Evolutionary conservation across 2,329 filamentous ascomycete genomes (phyloP).

Genomic region (Trichoderma breve): DNA sequence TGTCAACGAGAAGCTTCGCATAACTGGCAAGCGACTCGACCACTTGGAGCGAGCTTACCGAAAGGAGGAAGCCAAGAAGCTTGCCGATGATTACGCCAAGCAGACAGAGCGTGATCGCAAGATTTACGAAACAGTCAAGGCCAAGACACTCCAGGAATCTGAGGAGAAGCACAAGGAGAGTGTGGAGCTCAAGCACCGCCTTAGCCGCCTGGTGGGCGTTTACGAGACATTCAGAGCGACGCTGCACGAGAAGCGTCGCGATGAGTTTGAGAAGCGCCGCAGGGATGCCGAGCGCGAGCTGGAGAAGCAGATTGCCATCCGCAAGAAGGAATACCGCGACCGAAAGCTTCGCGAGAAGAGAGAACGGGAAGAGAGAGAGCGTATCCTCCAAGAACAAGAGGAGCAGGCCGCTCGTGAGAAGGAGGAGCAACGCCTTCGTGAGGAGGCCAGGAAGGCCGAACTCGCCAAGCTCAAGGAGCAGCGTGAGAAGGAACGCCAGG

Average conservation of each 20-base stretch:
- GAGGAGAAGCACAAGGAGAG: constrained; percentile 89
- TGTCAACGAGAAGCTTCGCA: constrained; percentile 82
- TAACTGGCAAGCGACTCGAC: constrained; percentile 93
- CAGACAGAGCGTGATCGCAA: constrained; percentile 77
- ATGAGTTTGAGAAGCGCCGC: constrained; percentile 93
- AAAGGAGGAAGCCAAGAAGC: constrained; percentile 91
- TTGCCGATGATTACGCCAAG: constrained; percentile 77
- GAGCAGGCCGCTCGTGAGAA: constrained; percentile 79
- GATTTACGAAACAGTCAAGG: constrained; percentile 76
- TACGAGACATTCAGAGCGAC: constrained; percentile 83
- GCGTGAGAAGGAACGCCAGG: constrained; percentile 65
- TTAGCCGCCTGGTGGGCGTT: constrained; percentile 75
- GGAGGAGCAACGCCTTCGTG: constrained; percentile 75
- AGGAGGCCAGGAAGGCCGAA: constrained; percentile 75
- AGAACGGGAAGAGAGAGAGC: constrained; percentile 82
- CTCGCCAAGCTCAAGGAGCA: constrained; percentile 66
- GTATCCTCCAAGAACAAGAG: constrained; percentile 75
- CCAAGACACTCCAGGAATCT: constrained; percentile 73
- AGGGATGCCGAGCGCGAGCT: constrained; percentile 90
- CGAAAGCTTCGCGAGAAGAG: constrained; percentile 77
- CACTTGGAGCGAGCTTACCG: constrained; percentile 96
- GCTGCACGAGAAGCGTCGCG: constrained; percentile 81
- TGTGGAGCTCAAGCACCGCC: constrained; percentile 88
- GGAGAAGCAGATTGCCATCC: constrained; percentile 83
- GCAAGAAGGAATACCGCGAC: constrained; percentile 86